phyloP scores from a whole-genome alignment of 306 rosid genomes.

The Hippophae tibetana region DNA sequence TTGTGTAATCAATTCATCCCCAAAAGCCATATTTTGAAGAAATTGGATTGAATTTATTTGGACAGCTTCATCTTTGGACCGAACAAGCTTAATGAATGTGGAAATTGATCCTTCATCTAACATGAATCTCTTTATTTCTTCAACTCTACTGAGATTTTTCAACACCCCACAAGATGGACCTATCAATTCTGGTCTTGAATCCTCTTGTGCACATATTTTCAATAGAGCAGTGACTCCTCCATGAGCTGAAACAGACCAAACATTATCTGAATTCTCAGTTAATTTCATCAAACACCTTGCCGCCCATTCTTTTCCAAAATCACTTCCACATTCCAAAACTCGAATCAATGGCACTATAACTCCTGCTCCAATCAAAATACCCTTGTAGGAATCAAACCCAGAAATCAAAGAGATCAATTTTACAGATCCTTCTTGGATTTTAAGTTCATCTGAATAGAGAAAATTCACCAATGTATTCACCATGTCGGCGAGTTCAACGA shows the following conservation, averaged over 20 bases:
- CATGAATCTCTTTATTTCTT: constrained; percentile 79
- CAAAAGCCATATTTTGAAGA: constrained; percentile 52
- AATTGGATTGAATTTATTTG: constrained; percentile 55
- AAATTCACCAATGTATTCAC: constrained; percentile 40
- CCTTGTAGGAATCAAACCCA: constrained; percentile 44
- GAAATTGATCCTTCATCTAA: constrained; percentile 63
- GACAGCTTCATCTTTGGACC: constrained; percentile 50
- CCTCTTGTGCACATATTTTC: constrained; percentile 41
- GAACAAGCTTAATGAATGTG: constrained; percentile 39
- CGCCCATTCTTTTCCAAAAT: constrained; percentile 37
- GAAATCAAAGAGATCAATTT: constrained; percentile 45
- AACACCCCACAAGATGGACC: constrained; percentile 63
- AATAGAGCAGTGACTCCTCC: constrained; percentile 75
- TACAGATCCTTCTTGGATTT: constrained; percentile 48
- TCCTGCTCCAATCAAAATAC: constrained; percentile 45
- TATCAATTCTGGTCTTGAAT: constrained; percentile 40
- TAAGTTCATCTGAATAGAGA: constrained; percentile 48
- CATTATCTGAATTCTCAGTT: constrained; percentile 75
- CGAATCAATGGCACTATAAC: constrained; percentile 54
- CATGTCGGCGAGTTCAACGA: constrained; percentile 43
- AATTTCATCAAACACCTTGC: constrained; percentile 49
- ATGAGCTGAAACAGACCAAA: constrained; percentile 87
- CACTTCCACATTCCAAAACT: constrained; percentile 64
- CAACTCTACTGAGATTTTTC: constrained; percentile 59
- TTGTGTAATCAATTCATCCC: constrained; percentile 46